Evolutionary conservation across 2,329 filamentous ascomycete genomes (phyloP).

Genomic region (Ascocoryne sarcoides): DNA sequence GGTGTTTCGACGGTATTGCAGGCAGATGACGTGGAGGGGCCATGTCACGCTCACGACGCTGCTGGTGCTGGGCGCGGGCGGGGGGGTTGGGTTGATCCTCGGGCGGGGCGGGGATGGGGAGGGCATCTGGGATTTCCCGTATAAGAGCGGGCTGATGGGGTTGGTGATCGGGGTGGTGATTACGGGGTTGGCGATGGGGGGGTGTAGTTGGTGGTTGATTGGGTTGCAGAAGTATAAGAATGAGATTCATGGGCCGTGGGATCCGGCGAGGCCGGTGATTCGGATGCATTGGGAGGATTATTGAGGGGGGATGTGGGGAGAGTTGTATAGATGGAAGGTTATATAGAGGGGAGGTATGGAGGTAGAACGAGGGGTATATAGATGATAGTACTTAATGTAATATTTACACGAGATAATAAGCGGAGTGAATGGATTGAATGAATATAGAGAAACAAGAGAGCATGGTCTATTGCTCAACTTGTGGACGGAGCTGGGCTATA

Average conservation of each 20-base stretch:
- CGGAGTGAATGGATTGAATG: too few species aligned
- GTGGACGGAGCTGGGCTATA: too few species aligned
- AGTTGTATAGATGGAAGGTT: not conserved
- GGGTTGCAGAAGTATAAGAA: slow-evolving; percentile 98
- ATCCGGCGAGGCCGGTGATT: slow-evolving; percentile 83
- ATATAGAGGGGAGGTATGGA: not conserved
- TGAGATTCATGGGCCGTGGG: slow-evolving; percentile 96
- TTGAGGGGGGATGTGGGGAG: slow-evolving; percentile 3
- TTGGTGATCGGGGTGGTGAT: slow-evolving; percentile 67
- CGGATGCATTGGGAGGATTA: slow-evolving; percentile 41
- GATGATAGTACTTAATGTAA: too few species aligned
- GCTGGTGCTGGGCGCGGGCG: slow-evolving; percentile 71
- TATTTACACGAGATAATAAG: too few species aligned
- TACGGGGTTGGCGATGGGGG: slow-evolving; percentile 73
- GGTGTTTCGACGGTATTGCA: slow-evolving; percentile 86
- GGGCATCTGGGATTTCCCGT: slow-evolving; percentile 40
- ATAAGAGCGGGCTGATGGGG: slow-evolving; percentile 43
- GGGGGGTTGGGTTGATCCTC: slow-evolving; percentile 60
- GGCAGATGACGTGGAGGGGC: slow-evolving; percentile 71
- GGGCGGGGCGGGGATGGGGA: slow-evolving; percentile 41
- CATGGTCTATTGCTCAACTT: too few species aligned
- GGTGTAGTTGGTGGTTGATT: slow-evolving; percentile 97
- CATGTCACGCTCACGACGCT: slow-evolving; percentile 69
- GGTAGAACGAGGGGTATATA: not conserved
- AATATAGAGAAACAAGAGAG: too few species aligned